Conservation (phyloP, 2,329 filamentous ascomycete species). For the Aspergillus sp. region DNA sequence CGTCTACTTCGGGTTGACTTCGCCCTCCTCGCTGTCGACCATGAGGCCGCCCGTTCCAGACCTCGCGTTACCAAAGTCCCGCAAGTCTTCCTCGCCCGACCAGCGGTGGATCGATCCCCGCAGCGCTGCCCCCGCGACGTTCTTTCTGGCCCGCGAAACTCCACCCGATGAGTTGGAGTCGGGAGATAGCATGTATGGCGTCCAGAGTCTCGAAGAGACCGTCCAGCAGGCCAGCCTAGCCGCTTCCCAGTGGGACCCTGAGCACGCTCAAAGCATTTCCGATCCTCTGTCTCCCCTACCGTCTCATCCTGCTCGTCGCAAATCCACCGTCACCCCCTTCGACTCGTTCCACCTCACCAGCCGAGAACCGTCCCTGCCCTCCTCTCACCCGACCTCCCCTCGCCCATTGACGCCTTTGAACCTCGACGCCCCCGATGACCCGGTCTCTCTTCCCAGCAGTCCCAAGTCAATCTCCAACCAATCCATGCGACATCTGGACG, state of each 20-base stretch:
- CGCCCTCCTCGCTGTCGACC: constrained; percentile 11
- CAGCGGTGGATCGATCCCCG: constrained; percentile 38
- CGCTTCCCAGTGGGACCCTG: constrained; percentile 10
- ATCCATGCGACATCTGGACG: constrained; percentile 59
- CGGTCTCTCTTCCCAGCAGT: constrained; percentile 55
- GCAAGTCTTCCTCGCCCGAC: constrained; percentile 37
- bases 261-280: not conserved
- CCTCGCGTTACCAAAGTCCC: constrained; percentile 30
- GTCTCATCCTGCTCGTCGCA: constrained; percentile 19
- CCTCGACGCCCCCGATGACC: constrained; percentile 47
- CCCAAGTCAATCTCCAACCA: constrained; percentile 61
- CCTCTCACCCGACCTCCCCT: constrained; percentile 29
- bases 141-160: constrained; percentile 55
- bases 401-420: constrained; percentile 50
- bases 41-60: constrained; percentile 42
- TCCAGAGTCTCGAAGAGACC: constrained; percentile 58
- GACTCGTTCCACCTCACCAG: constrained; percentile 16
- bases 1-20: too few species aligned
- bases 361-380: constrained; percentile 19
- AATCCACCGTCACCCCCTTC: constrained; percentile 32
- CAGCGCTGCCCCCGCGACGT: constrained; percentile 52
- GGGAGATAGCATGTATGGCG: constrained; percentile 53
- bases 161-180: constrained; percentile 29
- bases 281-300: not conserved
- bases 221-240: constrained; percentile 39